Percentiles rank a stretch among this genome's conserved stretches.
These are phyloP conservation scores for Pseudomassariella vexata DNA, from an alignment of 2,329 filamentous ascomycete species.

Conservation along the genomic window DNA sequence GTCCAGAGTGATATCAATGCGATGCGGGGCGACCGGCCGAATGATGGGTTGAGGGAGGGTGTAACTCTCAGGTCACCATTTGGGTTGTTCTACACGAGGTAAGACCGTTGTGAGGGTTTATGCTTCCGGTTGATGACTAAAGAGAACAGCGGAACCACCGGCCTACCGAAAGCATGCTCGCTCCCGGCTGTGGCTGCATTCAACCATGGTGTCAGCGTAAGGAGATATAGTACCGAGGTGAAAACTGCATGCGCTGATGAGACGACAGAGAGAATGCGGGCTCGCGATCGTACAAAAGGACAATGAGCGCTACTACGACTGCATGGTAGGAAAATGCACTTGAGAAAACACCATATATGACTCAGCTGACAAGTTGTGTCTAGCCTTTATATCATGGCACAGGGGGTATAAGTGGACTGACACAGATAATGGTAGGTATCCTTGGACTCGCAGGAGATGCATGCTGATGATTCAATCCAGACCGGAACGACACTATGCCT, in stretches of 20 bases:
- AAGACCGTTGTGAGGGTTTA: neutral
- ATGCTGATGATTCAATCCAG: too few species aligned
- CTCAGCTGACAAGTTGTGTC: constrained; percentile 3
- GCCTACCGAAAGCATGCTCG: constrained; percentile 64
- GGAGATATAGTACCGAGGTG: too few species aligned
- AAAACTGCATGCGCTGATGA: neutral
- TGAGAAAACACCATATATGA: too few species aligned
- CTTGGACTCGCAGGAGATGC: constrained; percentile 20
- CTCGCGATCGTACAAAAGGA: constrained; percentile 23
- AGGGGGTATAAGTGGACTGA: constrained; percentile 54
- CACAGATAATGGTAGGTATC: constrained; percentile 44
- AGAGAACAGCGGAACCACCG: constrained; percentile 59
- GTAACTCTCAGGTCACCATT: constrained; percentile 50
- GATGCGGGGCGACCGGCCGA: constrained; percentile 43
- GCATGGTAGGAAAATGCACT: constrained; percentile 55
- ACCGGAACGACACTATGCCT: constrained; percentile 52
- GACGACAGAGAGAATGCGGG: constrained; percentile 16
- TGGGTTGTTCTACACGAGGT: constrained; percentile 62
- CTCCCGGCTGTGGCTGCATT: constrained; percentile 46
- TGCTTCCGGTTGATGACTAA: too few species aligned
- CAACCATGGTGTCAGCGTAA: constrained; percentile 21
- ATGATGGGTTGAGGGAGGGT: constrained; percentile 46
- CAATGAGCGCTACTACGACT: constrained; percentile 64
- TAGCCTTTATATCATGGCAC: constrained; percentile 67
- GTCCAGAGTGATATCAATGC: constrained; percentile 35